phyloP scores from a whole-genome alignment of 1,284 basidiomycete genomes.

The Pyrrhoderma lamaoense region DNA sequence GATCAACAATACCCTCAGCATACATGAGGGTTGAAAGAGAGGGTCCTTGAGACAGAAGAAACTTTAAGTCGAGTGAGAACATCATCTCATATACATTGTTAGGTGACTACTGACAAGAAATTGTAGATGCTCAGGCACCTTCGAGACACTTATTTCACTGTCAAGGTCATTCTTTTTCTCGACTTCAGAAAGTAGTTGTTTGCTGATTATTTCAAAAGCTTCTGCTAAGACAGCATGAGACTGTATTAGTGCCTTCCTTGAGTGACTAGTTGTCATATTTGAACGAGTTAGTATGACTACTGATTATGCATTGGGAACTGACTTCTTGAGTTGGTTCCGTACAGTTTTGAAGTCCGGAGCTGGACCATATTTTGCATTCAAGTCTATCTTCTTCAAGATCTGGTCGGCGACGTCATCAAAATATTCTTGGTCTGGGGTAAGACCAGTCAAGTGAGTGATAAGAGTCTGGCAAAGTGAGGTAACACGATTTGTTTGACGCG shows the following conservation, averaged over 20 bases:
- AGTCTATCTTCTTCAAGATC: slow-evolving; percentile 41
- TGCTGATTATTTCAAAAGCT: slow-evolving; percentile 47
- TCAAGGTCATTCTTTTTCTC: slow-evolving; percentile 52
- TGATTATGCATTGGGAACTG: slow-evolving; percentile 19
- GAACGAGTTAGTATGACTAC: slow-evolving; percentile 11
- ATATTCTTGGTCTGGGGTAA: slow-evolving; percentile 32
- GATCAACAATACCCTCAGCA: slow-evolving; percentile 46
- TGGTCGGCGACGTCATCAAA: slow-evolving; percentile 48
- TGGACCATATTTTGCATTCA: slow-evolving; percentile 44
- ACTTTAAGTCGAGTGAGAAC: slow-evolving; percentile 30
- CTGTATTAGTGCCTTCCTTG: slow-evolving; percentile 63
- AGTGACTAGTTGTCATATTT: slow-evolving; percentile 33
- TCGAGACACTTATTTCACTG: slow-evolving; percentile 50
- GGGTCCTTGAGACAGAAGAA: slow-evolving; percentile 49
- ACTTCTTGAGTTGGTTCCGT: slow-evolving; percentile 55
- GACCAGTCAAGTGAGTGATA: slow-evolving; percentile 43
- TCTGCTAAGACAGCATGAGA: slow-evolving; percentile 50
- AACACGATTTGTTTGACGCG: slow-evolving; percentile 41
- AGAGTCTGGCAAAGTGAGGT: slow-evolving; percentile 47
- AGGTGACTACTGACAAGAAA: slow-evolving; percentile 44
- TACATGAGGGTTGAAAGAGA: slow-evolving; percentile 37
- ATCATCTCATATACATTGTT: background rate
- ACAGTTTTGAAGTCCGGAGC: slow-evolving; percentile 48
- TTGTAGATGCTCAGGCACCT: slow-evolving; percentile 60
- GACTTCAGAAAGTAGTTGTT: slow-evolving; percentile 41